Evolutionary conservation across 257 asterid genomes (phyloP), one percentile per base, ranked within the genome.

Genomic region (Solanum arcanum): DNA sequence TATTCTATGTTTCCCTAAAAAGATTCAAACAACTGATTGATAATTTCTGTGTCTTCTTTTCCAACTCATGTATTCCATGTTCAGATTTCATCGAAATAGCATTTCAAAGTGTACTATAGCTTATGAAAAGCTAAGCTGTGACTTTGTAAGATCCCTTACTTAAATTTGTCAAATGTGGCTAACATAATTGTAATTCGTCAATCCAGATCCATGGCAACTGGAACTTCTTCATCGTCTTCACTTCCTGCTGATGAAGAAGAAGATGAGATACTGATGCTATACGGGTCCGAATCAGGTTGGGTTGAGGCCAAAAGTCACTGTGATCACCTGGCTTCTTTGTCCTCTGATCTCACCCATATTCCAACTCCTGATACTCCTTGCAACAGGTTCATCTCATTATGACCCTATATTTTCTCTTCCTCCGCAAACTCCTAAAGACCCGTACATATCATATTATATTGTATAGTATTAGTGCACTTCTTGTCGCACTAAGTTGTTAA

Each of bases 291-390:
- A 42, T 89, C 96, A 60, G 99, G 98, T 13, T 95, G 98, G 98
- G 98, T 97, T 77, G 98, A 97, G 90, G 95, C 98, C 87, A 92
- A 93, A 85, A 93, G 96, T 70, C 95, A 90, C 92, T 97, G 99
- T 90, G 98, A 95, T 86, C 98, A 97, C 89, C 91, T 97, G 52
- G 88, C 7, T 66, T 90, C 94, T 0, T 29, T 97, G 21, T 92
- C 95, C 21, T 49, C 92, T 23, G 98, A 95, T 91, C 98, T 94
- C 83, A 13, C 88, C 3, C 96, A 93, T 88, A 95, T 95, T 60
- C 98, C 99, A 5, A 83, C 92, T 76, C 98, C 94, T 20, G 90
- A 89, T 59, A 92, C 99, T 85, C 92, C 93, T 49, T 95, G 99
- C 94, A 89, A 82, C 88, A 90, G 98, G 99, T 96, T 29, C 25